Base-by-base conservation (phyloP, 1,284 basidiomycete genomes). In the Melampsora larici-populina region DNA sequence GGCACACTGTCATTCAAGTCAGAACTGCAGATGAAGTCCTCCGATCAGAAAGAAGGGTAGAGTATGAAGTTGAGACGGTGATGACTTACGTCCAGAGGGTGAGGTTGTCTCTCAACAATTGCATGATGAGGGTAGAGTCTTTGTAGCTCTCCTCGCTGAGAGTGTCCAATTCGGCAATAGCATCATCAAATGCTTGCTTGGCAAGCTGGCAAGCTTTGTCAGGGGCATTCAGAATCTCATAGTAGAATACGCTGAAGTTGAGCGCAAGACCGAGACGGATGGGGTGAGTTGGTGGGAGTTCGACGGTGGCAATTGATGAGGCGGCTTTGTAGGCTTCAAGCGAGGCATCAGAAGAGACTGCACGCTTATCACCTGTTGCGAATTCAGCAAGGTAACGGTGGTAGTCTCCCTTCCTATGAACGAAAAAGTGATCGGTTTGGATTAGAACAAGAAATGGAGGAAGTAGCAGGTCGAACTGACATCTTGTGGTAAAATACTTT, bases 181-280 rank as follows among this genome's bases (percentile, higher is more conserved):
- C 85, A 80, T 86, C 85, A 81, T 86, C 85, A 80, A 86, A 86
- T 15, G 85, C 85, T 81, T 85, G 85, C 82, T 86, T 86, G 80
- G 85, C 85, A 78, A 86, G 84, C 80, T 84, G 83, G 82, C 83
- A 84, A 63, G 85, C 85, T 80, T 84, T 84, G 83, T 86, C 85
- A 79, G 85, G 85, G 79, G 83, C 83, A 83, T 85, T 86, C 79
- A 86, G 83, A 80, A 86, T 85, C 81, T 86, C 85, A 83, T 86
- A 86, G 84, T 86, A 86, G 83, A 86, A 86, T 68, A 86, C 85
- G 67, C 84, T 85, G 82, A 86, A 86, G 85, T 86, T 86, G 79
- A 86, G 83, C 31, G 85, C 85, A 62, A 86, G 84, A 80, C 85
- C 85, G 64, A 86, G 83, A 66, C 83, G 85, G 81, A 85, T 85